Percentiles rank a stretch among this genome's conserved stretches.
phyloP scores from a whole-genome alignment of 78 protist genomes.

The Dictyostelium capitatum region DNA sequence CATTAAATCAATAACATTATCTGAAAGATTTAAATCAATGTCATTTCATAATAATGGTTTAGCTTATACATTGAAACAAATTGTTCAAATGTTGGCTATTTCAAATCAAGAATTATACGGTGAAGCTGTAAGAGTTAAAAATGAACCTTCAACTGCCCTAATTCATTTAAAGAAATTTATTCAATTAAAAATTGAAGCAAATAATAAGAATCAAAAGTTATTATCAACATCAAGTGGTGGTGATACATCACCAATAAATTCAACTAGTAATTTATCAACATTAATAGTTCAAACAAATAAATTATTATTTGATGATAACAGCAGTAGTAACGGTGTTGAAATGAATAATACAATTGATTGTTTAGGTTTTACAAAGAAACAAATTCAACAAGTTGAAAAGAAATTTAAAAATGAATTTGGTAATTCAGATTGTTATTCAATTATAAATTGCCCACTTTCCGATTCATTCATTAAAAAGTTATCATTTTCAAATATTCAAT shows the following conservation, averaged over 20 bases:
- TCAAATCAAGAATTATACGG: conserved; percentile 18
- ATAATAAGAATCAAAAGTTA: neutral
- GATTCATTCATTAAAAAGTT: conserved; percentile 9
- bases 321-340: neutral
- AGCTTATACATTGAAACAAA: neutral
- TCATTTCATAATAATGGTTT: neutral
- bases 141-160: conserved; percentile 1
- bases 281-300: neutral
- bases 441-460: neutral
- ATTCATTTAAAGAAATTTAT: neutral
- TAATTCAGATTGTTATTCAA: neutral
- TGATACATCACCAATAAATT: neutral
- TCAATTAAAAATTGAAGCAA: neutral
- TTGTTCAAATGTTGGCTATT: neutral
- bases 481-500: neutral
- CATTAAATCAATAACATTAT: neutral
- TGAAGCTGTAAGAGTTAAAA: conserved; percentile 4
- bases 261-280: neutral
- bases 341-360: neutral
- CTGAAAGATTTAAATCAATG: neutral
- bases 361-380: neutral
- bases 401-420: conserved; percentile 11
- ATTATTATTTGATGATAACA: neutral
- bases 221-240: neutral
- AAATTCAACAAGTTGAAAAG: neutral